Evolutionary conservation across 495 filamentous ascomycete genomes (phyloP).

Genomic region (Sabuloglossum arenarium): DNA sequence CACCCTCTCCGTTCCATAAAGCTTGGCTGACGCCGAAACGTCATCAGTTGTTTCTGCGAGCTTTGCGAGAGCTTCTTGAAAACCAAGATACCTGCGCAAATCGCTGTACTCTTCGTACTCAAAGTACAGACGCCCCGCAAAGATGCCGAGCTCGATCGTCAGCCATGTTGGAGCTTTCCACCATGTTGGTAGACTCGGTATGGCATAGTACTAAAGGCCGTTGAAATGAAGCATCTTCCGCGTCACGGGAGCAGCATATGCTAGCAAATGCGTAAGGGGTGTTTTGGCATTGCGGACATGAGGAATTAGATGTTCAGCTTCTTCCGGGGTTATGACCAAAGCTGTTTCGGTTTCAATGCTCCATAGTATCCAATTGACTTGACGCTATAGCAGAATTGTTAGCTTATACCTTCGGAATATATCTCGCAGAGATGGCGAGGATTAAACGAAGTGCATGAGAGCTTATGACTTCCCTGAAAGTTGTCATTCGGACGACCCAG

Average conservation of each 20-base stretch:
- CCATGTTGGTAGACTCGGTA: constrained; percentile 21
- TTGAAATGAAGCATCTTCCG: constrained; percentile 32
- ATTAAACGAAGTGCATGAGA: background rate
- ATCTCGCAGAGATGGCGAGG: background rate
- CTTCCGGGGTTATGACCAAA: constrained; percentile 31
- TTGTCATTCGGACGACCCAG: constrained; percentile 14
- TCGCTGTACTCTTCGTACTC: constrained; percentile 20
- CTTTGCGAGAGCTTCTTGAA: background rate
- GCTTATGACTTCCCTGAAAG: constrained; percentile 17
- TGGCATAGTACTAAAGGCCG: constrained; percentile 22
- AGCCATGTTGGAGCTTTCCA: constrained; percentile 24
- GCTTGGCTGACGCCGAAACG: background rate
- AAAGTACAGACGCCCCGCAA: constrained; percentile 35
- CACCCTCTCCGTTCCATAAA: background rate
- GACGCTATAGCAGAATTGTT: constrained; percentile 16
- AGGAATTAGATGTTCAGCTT: constrained; percentile 28
- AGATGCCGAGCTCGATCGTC: constrained; percentile 30
- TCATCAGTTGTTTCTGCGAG: background rate
- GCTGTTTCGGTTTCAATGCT: constrained; percentile 17
- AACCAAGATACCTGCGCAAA: constrained; percentile 12
- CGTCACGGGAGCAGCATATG: constrained; percentile 32
- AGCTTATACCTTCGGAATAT: background rate
- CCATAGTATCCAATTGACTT: constrained; percentile 30
- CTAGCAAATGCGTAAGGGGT: constrained; percentile 19
- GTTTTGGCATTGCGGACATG: constrained; percentile 13